These are phyloP conservation scores for Leptodontidium sp. DNA, from an alignment of 2,329 filamentous ascomycete genomes.

Conservation along the genomic window DNA sequence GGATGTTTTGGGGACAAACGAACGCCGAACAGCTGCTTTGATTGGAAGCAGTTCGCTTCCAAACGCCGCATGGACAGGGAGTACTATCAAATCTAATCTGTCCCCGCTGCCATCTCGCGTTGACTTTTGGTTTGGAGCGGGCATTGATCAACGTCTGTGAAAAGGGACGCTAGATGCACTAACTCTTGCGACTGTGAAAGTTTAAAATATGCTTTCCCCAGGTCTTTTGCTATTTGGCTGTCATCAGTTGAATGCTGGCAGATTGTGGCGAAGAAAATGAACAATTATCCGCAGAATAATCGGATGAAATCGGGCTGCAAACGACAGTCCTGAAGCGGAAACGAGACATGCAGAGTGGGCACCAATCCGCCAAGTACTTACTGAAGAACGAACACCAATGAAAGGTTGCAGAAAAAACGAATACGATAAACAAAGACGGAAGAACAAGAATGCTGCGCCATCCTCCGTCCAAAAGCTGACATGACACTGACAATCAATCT, in stretches of 20 bases:
- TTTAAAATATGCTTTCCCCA: background rate
- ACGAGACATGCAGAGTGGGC: background rate
- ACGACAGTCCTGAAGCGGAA: background rate
- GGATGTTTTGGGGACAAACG: background rate
- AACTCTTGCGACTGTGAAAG: background rate
- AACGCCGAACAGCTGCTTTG: background rate
- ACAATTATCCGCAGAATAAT: background rate
- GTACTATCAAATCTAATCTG: background rate
- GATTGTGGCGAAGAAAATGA: background rate
- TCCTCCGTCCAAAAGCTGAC: background rate
- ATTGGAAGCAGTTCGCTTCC: background rate
- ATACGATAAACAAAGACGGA: background rate
- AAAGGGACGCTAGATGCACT: background rate
- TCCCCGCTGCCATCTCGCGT: background rate
- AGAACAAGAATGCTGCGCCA: background rate
- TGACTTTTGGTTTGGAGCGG: background rate
- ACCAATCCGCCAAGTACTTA: constrained; percentile 9
- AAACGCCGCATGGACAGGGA: background rate
- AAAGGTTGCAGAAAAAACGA: background rate
- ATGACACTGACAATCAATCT: no score
- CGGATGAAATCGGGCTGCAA: background rate
- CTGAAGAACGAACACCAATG: background rate
- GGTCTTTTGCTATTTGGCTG: background rate
- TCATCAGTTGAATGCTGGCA: background rate
- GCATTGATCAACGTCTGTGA: background rate